Conservation (phyloP, 345 rosid genomes). For the Brassica cretica region DNA sequence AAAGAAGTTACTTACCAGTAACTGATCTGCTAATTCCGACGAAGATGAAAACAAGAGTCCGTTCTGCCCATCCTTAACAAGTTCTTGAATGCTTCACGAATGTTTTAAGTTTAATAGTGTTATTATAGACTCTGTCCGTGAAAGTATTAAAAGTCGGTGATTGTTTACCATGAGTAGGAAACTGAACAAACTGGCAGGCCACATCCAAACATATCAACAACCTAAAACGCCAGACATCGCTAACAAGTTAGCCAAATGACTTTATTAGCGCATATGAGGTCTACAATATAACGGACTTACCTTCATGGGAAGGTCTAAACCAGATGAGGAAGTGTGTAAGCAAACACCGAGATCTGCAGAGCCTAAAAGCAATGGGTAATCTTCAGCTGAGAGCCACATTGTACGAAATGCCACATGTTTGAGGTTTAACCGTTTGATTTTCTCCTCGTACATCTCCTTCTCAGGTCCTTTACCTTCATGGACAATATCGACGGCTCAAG, state of each 20-base stretch:
- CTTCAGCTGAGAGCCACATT: conserved; percentile 95
- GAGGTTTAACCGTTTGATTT: conserved; percentile 72
- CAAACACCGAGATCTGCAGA: conserved; percentile 96
- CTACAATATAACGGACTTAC: conserved; percentile 34
- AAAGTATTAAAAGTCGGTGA: conserved; percentile 10
- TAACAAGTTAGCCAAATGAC: not conserved
- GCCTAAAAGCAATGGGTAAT: conserved; percentile 93
- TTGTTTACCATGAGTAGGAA: conserved; percentile 84
- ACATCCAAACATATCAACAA: conserved; percentile 98
- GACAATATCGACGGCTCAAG: not conserved
- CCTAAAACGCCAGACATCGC: conserved; percentile 44
- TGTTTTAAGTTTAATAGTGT: not conserved
- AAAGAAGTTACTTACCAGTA: conserved; percentile 53
- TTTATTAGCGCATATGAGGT: conserved; percentile 13
- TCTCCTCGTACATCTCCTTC: conserved; percentile 80
- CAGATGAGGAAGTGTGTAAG: conserved; percentile 96
- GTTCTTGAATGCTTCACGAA: conserved; percentile 73
- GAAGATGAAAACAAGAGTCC: conserved; percentile 97
- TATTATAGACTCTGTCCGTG: not conserved
- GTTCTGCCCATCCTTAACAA: conserved; percentile 72
- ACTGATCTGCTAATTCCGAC: conserved; percentile 83
- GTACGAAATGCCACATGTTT: conserved; percentile 92
- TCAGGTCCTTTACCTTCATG: conserved; percentile 92
- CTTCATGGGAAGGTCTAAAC: conserved; percentile 98
- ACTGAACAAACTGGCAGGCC: conserved; percentile 96